These are phyloP conservation scores for Calocybe indica DNA, from an alignment of 768 basidiomycete species.

Conservation along the genomic window DNA sequence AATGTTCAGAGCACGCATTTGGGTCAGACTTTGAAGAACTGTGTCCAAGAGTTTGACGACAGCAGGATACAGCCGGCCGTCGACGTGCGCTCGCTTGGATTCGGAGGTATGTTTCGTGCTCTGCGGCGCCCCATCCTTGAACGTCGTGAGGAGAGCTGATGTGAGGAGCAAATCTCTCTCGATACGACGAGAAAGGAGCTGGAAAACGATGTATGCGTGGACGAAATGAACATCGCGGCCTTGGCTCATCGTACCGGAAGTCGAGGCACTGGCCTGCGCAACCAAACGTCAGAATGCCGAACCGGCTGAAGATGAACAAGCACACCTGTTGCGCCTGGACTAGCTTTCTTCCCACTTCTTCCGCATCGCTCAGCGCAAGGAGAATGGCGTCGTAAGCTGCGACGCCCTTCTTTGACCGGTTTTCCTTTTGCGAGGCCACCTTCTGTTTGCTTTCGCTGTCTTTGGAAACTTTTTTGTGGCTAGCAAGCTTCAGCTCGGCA, in stretches of 20 bases:
- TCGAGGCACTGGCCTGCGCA: slow-evolving; percentile 32
- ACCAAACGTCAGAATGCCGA: slow-evolving; percentile 7
- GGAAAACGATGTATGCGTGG: slow-evolving; percentile 83
- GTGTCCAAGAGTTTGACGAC: slow-evolving; percentile 87
- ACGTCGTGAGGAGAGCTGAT: slow-evolving; percentile 50
- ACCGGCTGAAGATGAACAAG: slow-evolving; percentile 1
- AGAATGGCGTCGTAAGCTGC: slow-evolving; percentile 86
- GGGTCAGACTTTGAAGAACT: slow-evolving; percentile 75
- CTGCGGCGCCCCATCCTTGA: slow-evolving; percentile 13
- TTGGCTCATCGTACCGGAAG: slow-evolving; percentile 29
- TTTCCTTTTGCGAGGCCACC: slow-evolving; percentile 13
- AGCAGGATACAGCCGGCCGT: slow-evolving; percentile 74
- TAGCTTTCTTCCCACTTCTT: slow-evolving; percentile 75
- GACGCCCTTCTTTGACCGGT: slow-evolving; percentile 65
- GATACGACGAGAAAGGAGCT: slow-evolving; percentile 81
- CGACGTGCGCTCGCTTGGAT: slow-evolving; percentile 41
- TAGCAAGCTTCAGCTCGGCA: slow-evolving; percentile 55
- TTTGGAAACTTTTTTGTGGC: slow-evolving; percentile 21
- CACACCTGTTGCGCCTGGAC: slow-evolving; percentile 79
- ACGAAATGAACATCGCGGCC: slow-evolving; percentile 77
- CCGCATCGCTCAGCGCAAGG: slow-evolving; percentile 82
- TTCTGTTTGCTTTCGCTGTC: slow-evolving; percentile 17
- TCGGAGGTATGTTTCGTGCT: slow-evolving; percentile 12
- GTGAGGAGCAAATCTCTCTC: slow-evolving; percentile 84
- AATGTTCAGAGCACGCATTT: slow-evolving; percentile 77